A percentile compares a stretch with the other conserved stretches of the same genome.
Conservation (phyloP, 164 flowering plant species). For the Paratinospora sagittata region DNA sequence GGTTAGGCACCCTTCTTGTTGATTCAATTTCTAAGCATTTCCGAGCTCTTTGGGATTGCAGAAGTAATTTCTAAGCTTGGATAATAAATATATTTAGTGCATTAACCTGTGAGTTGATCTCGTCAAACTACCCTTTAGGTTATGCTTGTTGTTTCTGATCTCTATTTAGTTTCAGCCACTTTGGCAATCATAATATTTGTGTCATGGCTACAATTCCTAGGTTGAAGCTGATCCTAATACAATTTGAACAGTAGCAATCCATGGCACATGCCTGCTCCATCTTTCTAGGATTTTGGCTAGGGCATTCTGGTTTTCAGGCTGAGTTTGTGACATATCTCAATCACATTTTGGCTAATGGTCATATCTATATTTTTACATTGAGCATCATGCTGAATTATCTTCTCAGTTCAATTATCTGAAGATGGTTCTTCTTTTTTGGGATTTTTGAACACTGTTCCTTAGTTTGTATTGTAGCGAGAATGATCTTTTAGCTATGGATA, state of each 20-base stretch:
- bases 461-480: too few species aligned
- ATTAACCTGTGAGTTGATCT: too few species aligned
- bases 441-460: too few species aligned
- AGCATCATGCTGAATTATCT: not conserved
- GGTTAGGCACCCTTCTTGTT: too few species aligned
- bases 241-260: too few species aligned
- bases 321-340: not conserved
- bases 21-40: not conserved
- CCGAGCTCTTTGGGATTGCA: not conserved
- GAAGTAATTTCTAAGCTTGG: too few species aligned
- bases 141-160: not conserved
- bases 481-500: too few species aligned
- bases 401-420: not conserved
- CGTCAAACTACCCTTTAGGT: too few species aligned
- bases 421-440: too few species aligned
- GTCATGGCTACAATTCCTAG: not conserved
- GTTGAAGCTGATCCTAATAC: too few species aligned
- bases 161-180: not conserved
- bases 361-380: not conserved
- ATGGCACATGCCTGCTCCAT: not conserved
- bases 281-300: not conserved
- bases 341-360: not conserved
- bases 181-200: not conserved
- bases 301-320: not conserved
- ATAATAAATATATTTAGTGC: too few species aligned